These are phyloP conservation scores for Leishmania lainsoni DNA, from an alignment of 208 protist species.

Conservation along the genomic window DNA sequence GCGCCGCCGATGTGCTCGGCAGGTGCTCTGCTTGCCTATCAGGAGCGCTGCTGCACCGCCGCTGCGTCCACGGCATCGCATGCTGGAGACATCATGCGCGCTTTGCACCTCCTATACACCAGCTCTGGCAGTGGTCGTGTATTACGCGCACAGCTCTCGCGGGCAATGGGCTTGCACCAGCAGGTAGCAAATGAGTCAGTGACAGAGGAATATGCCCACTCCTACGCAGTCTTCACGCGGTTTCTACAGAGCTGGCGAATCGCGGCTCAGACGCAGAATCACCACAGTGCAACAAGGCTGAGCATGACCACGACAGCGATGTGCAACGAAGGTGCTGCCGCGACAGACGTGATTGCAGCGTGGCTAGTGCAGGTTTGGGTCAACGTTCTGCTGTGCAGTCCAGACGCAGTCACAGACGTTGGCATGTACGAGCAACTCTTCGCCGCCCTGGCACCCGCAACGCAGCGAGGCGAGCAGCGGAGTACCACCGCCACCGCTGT, in stretches of 20 bases:
- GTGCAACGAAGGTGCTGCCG: neutral
- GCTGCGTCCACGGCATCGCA: conserved; percentile 1
- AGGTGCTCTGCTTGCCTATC: conserved; percentile 9
- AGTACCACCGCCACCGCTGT: neutral
- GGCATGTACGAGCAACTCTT: conserved; percentile 30
- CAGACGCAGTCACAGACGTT: conserved; percentile 19
- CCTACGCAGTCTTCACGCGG: neutral
- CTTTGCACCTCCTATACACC: conserved; percentile 27
- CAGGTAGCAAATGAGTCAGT: neutral
- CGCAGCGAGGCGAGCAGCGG: conserved; percentile 7
- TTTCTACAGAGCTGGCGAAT: neutral
- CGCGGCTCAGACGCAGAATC: neutral
- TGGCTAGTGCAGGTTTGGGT: conserved; percentile 31
- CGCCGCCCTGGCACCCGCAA: conserved; percentile 18
- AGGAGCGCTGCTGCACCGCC: conserved; percentile 7
- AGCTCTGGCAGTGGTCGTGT: conserved; percentile 24
- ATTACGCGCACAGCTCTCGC: conserved; percentile 24
- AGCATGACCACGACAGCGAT: neutral
- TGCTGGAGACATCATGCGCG: conserved; percentile 14
- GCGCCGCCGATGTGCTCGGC: conserved; percentile 22
- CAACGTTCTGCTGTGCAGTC: conserved; percentile 27
- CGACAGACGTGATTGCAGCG: neutral
- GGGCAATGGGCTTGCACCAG: neutral
- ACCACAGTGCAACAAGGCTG: neutral
- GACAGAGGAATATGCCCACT: neutral